Conservation (phyloP, 331 rosid species). For the Prunus yedoensis region DNA sequence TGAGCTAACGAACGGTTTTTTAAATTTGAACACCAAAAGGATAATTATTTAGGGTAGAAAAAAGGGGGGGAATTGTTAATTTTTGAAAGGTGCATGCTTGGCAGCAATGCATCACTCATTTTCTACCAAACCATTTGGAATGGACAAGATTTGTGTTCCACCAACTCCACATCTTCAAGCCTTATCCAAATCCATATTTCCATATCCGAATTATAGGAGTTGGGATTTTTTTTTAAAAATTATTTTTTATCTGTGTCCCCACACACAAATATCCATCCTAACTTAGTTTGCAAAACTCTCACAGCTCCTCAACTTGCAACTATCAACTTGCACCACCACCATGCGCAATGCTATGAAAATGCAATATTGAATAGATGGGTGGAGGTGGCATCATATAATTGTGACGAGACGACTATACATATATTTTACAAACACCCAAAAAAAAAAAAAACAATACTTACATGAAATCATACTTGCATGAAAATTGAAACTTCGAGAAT, state of each 20-base stretch:
- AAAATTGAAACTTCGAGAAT: constrained; percentile 3
- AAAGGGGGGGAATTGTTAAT: neutral
- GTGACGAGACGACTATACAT: no score
- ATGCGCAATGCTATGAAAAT: constrained; percentile 39
- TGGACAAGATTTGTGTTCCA: constrained; percentile 60
- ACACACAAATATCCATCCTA: constrained; percentile 30
- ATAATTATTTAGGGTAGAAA: no score
- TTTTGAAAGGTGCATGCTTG: constrained; percentile 9
- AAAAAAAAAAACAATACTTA: no score
- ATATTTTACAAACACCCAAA: no score
- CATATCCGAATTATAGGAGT: constrained; percentile 11
- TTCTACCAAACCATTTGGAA: constrained; percentile 51
- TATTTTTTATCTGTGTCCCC: constrained; percentile 29
- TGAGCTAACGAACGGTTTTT: neutral
- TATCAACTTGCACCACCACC: neutral
- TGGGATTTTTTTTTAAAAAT: neutral
- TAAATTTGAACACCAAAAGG: no score
- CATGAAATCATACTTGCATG: neutral
- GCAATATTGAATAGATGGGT: neutral
- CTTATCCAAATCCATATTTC: constrained; percentile 58
- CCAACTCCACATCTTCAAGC: constrained; percentile 65
- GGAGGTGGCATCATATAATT: neutral
- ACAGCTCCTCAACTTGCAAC: constrained; percentile 39
- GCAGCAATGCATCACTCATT: constrained; percentile 34
- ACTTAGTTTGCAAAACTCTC: constrained; percentile 44